Evolutionary conservation across 2,329 filamentous ascomycete species (phyloP).

Genomic region (Taxawa tesnikishii): DNA sequence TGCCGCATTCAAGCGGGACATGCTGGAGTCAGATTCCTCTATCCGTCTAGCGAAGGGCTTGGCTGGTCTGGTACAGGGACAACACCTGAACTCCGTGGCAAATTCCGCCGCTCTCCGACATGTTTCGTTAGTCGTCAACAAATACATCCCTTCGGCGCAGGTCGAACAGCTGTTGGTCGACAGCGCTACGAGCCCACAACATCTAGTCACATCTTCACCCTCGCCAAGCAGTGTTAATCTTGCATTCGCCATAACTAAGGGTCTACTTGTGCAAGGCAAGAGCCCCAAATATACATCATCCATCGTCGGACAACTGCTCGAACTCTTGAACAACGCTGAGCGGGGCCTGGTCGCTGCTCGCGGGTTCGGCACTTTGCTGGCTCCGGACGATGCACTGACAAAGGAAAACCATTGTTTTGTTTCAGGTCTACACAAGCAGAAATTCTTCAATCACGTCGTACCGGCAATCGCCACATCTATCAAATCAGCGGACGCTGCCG

Average conservation of each 20-base stretch:
- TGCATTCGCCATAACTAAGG: constrained; percentile 50
- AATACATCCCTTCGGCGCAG: constrained; percentile 30
- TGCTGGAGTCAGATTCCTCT: constrained; percentile 18
- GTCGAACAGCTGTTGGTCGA: constrained; percentile 14
- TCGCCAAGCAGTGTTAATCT: constrained; percentile 36
- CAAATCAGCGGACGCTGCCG: constrained; percentile 26
- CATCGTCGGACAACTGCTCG: constrained; percentile 34
- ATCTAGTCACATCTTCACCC: constrained; percentile 21
- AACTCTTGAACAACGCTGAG: constrained; percentile 33
- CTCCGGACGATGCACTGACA: constrained; percentile 48
- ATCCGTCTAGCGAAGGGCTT: constrained; percentile 23
- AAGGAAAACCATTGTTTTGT: constrained; percentile 50
- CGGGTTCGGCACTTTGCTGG: constrained; percentile 47
- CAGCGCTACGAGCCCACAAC: constrained; percentile 21
- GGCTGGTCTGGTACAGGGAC: constrained; percentile 17
- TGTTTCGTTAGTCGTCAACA: constrained; percentile 35
- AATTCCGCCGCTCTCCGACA: constrained; percentile 21
- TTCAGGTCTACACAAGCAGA: constrained; percentile 51
- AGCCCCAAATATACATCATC: constrained; percentile 28
- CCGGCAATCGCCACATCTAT: constrained; percentile 44
- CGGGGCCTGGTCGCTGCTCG: constrained; percentile 38
- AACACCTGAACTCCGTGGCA: constrained; percentile 2
- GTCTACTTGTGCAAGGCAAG: constrained; percentile 43
- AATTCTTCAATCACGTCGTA: constrained; percentile 47
- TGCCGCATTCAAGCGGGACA: constrained; percentile 33